Evolutionary conservation across 768 basidiomycete genomes (phyloP).

Genomic region (Termitomyces sp.): DNA sequence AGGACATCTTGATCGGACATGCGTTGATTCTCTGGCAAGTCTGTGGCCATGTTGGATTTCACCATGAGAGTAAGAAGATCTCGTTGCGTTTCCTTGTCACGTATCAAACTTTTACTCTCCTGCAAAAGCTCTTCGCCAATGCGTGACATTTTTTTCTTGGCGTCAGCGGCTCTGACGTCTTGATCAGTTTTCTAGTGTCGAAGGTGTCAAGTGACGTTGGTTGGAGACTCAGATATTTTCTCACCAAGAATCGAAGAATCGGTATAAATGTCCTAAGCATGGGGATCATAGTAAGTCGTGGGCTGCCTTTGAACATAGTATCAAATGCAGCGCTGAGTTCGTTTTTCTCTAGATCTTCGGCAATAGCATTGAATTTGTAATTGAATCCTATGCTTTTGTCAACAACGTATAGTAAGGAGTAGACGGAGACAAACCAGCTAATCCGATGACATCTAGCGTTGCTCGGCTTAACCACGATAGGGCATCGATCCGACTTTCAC

Average conservation of each 20-base stretch:
- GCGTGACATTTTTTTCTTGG: constrained; percentile 34
- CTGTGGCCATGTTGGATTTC: constrained; percentile 50
- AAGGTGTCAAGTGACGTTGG: background rate
- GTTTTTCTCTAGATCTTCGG: constrained; percentile 26
- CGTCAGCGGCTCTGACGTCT: constrained; percentile 14
- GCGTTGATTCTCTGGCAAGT: constrained; percentile 21
- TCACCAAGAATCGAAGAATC: constrained; percentile 31
- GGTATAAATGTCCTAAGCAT: constrained; percentile 23
- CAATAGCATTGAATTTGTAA: constrained; percentile 25
- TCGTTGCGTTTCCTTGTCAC: constrained; percentile 18
- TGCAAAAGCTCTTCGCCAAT: constrained; percentile 40
- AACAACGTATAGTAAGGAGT: constrained; percentile 19
- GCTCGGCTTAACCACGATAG: constrained; percentile 62
- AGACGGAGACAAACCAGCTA: constrained; percentile 47
- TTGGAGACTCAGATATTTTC: constrained; percentile 15
- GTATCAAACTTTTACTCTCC: constrained; percentile 36
- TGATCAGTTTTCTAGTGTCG: constrained; percentile 15
- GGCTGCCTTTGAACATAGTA: constrained; percentile 40
- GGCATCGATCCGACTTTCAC: constrained; percentile 45
- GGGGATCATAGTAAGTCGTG: constrained; percentile 21
- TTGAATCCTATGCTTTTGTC: constrained; percentile 27
- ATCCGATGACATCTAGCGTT: constrained; percentile 76
- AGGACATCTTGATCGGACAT: constrained; percentile 19
- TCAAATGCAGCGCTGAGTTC: constrained; percentile 46
- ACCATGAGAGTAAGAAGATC: constrained; percentile 23